phyloP scores from a whole-genome alignment of 331 rosid genomes.

The Quercus phellos region DNA sequence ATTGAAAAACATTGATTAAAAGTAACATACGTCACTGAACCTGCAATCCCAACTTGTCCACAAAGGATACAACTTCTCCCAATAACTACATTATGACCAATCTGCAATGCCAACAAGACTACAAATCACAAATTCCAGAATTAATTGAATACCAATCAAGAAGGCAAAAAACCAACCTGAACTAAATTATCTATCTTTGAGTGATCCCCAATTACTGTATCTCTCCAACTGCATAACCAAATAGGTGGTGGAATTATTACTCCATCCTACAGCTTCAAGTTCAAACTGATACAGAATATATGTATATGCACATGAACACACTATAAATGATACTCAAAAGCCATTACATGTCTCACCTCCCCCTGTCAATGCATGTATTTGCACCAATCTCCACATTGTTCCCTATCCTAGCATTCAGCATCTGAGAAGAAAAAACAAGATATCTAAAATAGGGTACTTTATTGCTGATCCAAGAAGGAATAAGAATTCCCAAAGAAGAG shows the following conservation, averaged over 20 bases:
- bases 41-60: constrained; percentile 96
- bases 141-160: not conserved
- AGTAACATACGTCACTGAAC: constrained; percentile 68
- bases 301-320: not conserved
- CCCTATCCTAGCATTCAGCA: constrained; percentile 70
- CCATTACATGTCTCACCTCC: constrained; percentile 54
- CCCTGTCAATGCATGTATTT: constrained; percentile 87
- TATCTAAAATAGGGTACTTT: not conserved
- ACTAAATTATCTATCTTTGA: constrained; percentile 89
- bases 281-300: constrained; percentile 23
- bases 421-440: constrained; percentile 37
- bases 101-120: constrained; percentile 50
- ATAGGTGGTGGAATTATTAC: constrained; percentile 17
- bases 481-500: not conserved
- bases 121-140: not conserved
- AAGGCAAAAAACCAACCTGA: constrained; percentile 57
- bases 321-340: not conserved
- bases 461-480: not conserved
- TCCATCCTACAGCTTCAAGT: constrained; percentile 1
- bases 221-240: constrained; percentile 83
- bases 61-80: constrained; percentile 78
- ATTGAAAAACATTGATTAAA: not conserved
- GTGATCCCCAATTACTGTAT: constrained; percentile 70
- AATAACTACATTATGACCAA: constrained; percentile 82
- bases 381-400: constrained; percentile 81